phyloP scores from a whole-genome alignment of 1,139 yeast genomes.

The Blastobotrys proliferans region DNA sequence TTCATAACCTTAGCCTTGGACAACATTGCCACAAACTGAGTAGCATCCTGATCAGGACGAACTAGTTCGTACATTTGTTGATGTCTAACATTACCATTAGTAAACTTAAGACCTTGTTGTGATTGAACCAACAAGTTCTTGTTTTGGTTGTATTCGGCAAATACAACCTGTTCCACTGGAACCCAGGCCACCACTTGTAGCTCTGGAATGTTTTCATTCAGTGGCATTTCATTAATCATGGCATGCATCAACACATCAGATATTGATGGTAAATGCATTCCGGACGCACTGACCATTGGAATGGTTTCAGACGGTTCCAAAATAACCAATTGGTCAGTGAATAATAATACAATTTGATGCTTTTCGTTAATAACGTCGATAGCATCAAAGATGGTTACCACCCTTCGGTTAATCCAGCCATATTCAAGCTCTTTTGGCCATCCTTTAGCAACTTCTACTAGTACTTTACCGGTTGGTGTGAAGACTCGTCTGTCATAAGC shows the following conservation, averaged over 20 bases:
- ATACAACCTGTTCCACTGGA: constrained; percentile 46
- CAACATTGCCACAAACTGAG: constrained; percentile 57
- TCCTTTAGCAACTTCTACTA: constrained; percentile 74
- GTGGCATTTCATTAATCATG: constrained; percentile 76
- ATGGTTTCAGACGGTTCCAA: constrained; percentile 40
- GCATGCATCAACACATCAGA: constrained; percentile 89
- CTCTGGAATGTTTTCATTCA: constrained; percentile 64
- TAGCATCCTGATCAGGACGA: constrained; percentile 34
- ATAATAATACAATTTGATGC: constrained; percentile 55
- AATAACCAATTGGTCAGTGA: constrained; percentile 74
- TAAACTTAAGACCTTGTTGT: constrained; percentile 4
- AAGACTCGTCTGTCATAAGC: constrained; percentile 64
- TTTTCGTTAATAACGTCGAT: constrained; percentile 39
- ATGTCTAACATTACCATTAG: constrained; percentile 14
- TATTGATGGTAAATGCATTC: constrained; percentile 53
- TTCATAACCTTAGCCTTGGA: constrained; percentile 75
- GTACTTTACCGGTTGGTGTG: constrained; percentile 85
- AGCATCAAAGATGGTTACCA: constrained; percentile 74
- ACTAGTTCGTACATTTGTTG: constrained; percentile 34
- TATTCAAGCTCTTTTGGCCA: constrained; percentile 88
- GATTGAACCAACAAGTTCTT: constrained; percentile 19
- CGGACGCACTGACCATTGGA: constrained; percentile 31
- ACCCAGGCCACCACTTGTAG: constrained; percentile 70
- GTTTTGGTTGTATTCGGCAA: constrained; percentile 28
- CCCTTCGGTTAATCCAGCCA: constrained; percentile 84